Conservation (phyloP, 2,329 filamentous ascomycete species). For the Colletotrichum siamense region DNA sequence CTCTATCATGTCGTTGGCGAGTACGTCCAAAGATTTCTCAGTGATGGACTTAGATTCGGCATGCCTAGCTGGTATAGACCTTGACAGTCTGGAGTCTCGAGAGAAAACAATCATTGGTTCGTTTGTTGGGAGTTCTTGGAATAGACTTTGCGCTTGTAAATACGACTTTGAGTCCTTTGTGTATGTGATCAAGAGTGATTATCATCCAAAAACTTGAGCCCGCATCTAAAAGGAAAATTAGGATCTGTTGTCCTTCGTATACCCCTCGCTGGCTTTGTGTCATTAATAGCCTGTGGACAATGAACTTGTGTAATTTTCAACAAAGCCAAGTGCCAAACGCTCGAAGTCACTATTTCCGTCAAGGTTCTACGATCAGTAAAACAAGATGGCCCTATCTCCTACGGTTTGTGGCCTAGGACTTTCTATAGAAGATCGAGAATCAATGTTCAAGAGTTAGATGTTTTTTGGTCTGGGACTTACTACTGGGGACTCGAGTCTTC, state of each 20-base stretch:
- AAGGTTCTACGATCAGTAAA: accelerated
- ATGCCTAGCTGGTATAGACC: background rate
- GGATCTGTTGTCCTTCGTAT: background rate
- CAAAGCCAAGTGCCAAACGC: accelerated
- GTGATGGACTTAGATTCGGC: background rate
- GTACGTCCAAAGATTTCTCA: background rate
- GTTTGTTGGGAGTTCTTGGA: background rate
- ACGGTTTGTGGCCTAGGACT: too few species aligned
- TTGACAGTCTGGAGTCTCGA: background rate
- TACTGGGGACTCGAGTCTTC: background rate
- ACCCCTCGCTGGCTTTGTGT: accelerated
- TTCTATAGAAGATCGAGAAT: background rate
- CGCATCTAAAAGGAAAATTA: accelerated
- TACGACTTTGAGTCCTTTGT: background rate
- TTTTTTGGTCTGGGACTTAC: accelerated
- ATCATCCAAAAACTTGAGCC: background rate
- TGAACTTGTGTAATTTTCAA: background rate
- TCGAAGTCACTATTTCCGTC: accelerated
- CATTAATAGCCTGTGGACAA: background rate
- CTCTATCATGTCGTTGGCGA: background rate
- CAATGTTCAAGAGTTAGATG: background rate
- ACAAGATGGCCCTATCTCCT: background rate
- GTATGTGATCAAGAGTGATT: background rate
- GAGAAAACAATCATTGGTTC: background rate
- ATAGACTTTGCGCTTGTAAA: background rate